Evolutionary conservation across 2,329 filamentous ascomycete genomes (phyloP), one percentile per base, ranked within the genome.

Genomic region (Aureobasidium sp.): DNA sequence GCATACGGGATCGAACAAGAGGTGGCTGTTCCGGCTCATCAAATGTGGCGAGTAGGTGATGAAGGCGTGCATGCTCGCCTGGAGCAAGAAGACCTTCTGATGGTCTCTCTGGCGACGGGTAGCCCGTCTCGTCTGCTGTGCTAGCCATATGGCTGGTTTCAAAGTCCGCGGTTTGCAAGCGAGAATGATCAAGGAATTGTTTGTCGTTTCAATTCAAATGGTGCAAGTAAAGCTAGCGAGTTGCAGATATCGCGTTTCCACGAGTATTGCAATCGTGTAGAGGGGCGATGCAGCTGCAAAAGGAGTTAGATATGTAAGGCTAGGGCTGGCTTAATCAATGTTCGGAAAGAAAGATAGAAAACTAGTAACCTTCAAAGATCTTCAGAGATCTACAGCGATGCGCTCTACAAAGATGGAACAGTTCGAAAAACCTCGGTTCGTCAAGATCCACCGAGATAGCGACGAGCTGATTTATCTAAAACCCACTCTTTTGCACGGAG

Each of bases 1-100:
- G 54, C 32, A 59, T 32, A 21, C 54, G 54, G 16, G 54, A 45
- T 39, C 16, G 42, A 5, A 34, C 1, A 10, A n/a, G 36, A 16
- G 54, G 54, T 14, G 54, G 42, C 30, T 21, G 41, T 21, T 48
- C 54, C 7, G 54, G 54, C 25, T 59, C 54, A 25, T 59, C 54
- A 9, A 59, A 32, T 44, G 48, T 59, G 14, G 54, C 54, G 10
- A 59, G 25, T n/a, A 59, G 32, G 9, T 59, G 41, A 14, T 59
- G 54, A 21, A 59, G 54, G 14, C 54, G 41, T 6, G 54, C 54
- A 30, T 59, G 54, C 29, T 59, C 54, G n/a, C 54, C 54, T n/a
- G 54, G 54, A 13, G 32, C n/a, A 11, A 42, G 44, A 7, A 59
- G 30, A 8, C 44, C 54, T 48, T 59, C 54, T 37, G 30, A 30